Conservation (phyloP, 768 basidiomycete genomes). For the Kwoniella heveanensis region DNA sequence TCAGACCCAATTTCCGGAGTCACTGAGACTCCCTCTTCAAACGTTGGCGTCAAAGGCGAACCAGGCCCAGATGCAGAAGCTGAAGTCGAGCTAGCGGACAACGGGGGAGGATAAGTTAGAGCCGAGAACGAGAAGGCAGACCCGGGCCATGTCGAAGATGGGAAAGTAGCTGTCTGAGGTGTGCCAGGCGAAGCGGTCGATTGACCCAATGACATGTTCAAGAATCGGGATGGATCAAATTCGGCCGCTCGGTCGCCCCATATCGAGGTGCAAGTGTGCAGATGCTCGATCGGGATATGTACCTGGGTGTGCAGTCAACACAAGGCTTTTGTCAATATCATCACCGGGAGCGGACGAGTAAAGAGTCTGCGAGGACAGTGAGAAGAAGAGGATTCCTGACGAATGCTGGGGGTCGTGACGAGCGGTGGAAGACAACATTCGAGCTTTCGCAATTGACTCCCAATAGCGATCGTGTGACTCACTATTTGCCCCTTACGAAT, state of each 20-base stretch:
- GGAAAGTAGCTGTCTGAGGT: constrained; percentile 8
- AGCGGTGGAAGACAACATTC: no score
- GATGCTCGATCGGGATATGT: constrained; percentile 36
- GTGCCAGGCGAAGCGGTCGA: background rate
- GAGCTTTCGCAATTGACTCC: no score
- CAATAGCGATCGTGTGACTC: no score
- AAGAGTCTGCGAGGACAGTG: no score
- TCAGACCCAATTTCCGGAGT: no score
- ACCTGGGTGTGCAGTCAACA: background rate
- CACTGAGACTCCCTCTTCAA: background rate
- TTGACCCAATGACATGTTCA: background rate
- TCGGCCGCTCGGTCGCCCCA: constrained; percentile 28
- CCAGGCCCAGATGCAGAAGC: background rate
- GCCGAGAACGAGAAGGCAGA: background rate
- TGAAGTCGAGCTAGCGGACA: background rate
- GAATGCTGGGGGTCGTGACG: no score
- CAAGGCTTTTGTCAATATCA: no score
- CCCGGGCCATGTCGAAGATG: background rate
- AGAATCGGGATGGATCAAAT: constrained; percentile 29
- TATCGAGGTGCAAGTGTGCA: constrained; percentile 27
- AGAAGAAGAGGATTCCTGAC: no score
- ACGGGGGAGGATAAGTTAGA: background rate
- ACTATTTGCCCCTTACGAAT: constrained; percentile 39
- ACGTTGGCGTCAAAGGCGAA: background rate
- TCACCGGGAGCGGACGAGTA: no score